A percentile compares a stretch with the other conserved stretches of the same genome.
These are phyloP conservation scores for Wickerhamomyces queroliae DNA, from an alignment of 805 yeast genomes.

Conservation along the genomic window DNA sequence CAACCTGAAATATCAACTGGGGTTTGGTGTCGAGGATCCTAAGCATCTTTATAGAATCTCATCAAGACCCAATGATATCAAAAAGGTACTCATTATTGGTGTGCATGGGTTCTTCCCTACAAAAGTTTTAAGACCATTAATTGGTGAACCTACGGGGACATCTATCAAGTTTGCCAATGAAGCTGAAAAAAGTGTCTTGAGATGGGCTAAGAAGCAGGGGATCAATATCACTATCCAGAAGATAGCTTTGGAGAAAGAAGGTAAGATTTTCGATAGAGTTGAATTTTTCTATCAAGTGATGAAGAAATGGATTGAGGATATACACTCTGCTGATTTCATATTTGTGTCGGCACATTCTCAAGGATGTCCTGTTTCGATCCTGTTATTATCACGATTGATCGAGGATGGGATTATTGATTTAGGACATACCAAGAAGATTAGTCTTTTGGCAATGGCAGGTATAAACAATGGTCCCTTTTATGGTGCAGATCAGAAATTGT, in stretches of 20 bases:
- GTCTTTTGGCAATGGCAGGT: slow-evolving; percentile 92
- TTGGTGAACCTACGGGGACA: slow-evolving; percentile 97
- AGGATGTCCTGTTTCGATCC: slow-evolving; percentile 88
- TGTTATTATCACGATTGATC: slow-evolving; percentile 67
- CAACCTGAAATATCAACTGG: slow-evolving; percentile 17
- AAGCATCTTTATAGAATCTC: slow-evolving; percentile 19
- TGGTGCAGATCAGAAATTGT: slow-evolving; percentile 78
- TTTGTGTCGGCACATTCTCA: slow-evolving; percentile 94
- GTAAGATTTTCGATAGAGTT: slow-evolving; percentile 82
- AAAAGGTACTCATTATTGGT: slow-evolving; percentile 77
- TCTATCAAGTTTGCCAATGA: slow-evolving; percentile 86
- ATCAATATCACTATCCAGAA: slow-evolving; percentile 61
- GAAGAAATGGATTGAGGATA: slow-evolving; percentile 51
- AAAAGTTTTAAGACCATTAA: slow-evolving; percentile 71
- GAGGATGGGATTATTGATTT: slow-evolving; percentile 45
- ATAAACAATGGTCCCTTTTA: slow-evolving; percentile 90
- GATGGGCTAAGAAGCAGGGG: slow-evolving; percentile 49
- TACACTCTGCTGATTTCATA: slow-evolving; percentile 72
- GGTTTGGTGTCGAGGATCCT: slow-evolving; percentile 21
- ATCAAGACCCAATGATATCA: slow-evolving; percentile 24
- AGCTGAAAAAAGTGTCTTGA: slow-evolving; percentile 71
- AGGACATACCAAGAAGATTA: slow-evolving; percentile 35
- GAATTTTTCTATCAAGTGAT: slow-evolving; percentile 71
- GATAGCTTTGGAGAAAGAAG: slow-evolving; percentile 92
- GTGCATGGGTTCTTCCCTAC: slow-evolving; percentile 97